phyloP scores from a whole-genome alignment of 495 filamentous ascomycete species.

The Lophiostoma macrostomum region DNA sequence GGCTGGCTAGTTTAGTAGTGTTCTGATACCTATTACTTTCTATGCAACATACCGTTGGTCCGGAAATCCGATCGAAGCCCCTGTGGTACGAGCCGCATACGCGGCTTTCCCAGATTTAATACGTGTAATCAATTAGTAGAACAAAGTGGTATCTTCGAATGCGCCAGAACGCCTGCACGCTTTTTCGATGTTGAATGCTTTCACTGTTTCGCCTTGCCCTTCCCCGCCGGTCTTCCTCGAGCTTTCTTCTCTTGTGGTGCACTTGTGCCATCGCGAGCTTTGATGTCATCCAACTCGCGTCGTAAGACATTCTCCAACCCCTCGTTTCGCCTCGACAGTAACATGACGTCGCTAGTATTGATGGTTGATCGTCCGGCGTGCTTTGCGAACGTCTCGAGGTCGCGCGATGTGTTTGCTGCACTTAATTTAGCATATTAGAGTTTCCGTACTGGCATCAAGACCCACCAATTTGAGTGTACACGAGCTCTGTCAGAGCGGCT shows the following conservation, averaged over 20 bases:
- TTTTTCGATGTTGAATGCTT: neutral
- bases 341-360: conserved; percentile 79
- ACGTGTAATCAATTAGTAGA: no score
- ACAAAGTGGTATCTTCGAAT: neutral
- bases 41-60: no score
- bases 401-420: conserved; percentile 27
- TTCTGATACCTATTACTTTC: no score
- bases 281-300: conserved; percentile 32
- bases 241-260: neutral
- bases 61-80: no score
- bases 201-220: conserved; percentile 28
- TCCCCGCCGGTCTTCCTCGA: conserved; percentile 15
- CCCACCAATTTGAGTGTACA: conserved; percentile 84
- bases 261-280: conserved; percentile 27
- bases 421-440: neutral
- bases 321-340: conserved; percentile 81
- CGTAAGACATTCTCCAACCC: conserved; percentile 54
- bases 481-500: conserved; percentile 83
- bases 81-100: no score
- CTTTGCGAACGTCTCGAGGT: conserved; percentile 63
- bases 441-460: neutral
- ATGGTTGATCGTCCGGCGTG: conserved; percentile 84
- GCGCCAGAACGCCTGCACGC: conserved; percentile 1
- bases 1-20: no score
- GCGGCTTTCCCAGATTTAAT: no score